A percentile compares a stretch with the other conserved stretches of the same genome.
Conservation (phyloP, 768 basidiomycete genomes). For the Phanerochaete carnosa region DNA sequence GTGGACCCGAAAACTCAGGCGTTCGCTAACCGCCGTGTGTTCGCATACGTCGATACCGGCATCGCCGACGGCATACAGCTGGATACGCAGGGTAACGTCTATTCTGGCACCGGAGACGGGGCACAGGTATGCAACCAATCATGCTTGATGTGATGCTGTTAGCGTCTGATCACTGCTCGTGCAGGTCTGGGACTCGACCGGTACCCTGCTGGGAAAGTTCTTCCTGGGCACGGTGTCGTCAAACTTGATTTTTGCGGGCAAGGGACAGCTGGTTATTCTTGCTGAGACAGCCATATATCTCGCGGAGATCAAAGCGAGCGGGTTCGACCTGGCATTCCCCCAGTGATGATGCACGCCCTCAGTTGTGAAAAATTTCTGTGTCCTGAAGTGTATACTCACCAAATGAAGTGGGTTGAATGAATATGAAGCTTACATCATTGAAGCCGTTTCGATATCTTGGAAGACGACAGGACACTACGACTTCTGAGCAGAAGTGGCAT, state of each 20-base stretch:
- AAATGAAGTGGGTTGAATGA: no score
- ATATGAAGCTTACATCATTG: no score
- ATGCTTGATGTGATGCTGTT: background rate
- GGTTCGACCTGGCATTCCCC: constrained; percentile 28
- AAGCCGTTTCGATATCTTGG: no score
- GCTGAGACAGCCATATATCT: constrained; percentile 38
- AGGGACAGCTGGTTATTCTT: constrained; percentile 36
- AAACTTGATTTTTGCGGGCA: constrained; percentile 40
- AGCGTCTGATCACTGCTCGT: background rate
- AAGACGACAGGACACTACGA: no score
- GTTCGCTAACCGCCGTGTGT: constrained; percentile 60
- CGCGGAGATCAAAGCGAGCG: constrained; percentile 33
- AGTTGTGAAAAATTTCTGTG: no score
- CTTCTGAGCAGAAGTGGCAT: no score
- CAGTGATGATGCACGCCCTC: no score
- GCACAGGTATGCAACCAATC: constrained; percentile 46
- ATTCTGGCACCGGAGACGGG: constrained; percentile 67
- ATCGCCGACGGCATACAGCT: constrained; percentile 66
- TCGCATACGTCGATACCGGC: constrained; percentile 65
- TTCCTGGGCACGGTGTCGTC: constrained; percentile 40
- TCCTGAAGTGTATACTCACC: no score
- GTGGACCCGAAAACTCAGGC: constrained; percentile 52
- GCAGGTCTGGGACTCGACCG: constrained; percentile 52
- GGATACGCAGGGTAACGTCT: constrained; percentile 64
- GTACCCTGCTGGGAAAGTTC: constrained; percentile 63